These are phyloP conservation scores for Fusarium agapanthi DNA, from an alignment of 2,329 filamentous ascomycete species.

Conservation along the genomic window DNA sequence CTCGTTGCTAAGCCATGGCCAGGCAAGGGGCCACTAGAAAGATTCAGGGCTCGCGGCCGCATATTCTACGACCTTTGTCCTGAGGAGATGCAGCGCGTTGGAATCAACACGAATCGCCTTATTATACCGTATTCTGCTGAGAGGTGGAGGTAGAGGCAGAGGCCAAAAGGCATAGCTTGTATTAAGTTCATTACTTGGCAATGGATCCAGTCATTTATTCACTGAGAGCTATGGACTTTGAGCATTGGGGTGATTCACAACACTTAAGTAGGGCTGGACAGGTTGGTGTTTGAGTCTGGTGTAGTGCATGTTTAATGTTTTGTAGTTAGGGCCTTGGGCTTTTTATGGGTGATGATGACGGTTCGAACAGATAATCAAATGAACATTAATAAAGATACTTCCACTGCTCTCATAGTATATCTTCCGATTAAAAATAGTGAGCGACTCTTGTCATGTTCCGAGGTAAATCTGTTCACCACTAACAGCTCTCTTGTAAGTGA, in stretches of 20 bases:
- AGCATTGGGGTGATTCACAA: not conserved
- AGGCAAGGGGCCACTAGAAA: rapidly evolving
- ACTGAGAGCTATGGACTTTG: not conserved
- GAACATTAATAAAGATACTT: not conserved
- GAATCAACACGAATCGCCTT: not conserved
- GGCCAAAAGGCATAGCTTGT: not conserved
- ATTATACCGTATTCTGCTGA: not conserved
- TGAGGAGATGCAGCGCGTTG: not conserved
- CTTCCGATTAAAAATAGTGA: not conserved
- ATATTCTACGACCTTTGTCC: not conserved
- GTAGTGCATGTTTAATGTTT: not conserved
- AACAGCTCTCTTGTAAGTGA: not conserved
- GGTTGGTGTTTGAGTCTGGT: not conserved
- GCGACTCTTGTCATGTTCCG: not conserved
- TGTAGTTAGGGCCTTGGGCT: not conserved
- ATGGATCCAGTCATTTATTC: not conserved
- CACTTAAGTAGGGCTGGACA: not conserved
- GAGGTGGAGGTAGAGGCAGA: not conserved
- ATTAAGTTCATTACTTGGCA: not conserved
- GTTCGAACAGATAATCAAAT: not conserved
- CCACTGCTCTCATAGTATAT: not conserved
- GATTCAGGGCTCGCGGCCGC: not conserved
- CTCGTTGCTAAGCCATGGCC: not conserved
- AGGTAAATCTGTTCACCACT: not conserved
- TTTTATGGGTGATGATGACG: too few species aligned